Conservation (phyloP, 129 eudicot genomes). For the Helianthus annuus region DNA sequence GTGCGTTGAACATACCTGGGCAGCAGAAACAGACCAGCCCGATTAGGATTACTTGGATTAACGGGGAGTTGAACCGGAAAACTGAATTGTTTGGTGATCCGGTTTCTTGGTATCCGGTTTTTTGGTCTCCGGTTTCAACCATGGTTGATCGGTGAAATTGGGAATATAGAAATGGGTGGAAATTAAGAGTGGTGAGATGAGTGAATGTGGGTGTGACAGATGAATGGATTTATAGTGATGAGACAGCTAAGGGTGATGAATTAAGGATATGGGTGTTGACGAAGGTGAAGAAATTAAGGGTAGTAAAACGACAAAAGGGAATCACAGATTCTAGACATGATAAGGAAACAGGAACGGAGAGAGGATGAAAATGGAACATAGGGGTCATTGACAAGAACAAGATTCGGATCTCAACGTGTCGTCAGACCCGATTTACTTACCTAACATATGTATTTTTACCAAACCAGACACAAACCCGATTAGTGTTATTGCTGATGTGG, state of each 20-base stretch:
- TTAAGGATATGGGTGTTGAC: not conserved
- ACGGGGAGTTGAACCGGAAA: constrained; percentile 79
- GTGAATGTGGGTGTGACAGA: not conserved
- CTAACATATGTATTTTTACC: too few relatives aligned
- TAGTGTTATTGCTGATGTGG: too few relatives aligned
- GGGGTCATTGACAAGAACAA: not conserved
- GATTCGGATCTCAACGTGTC: constrained; percentile 17
- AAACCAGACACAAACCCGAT: too few relatives aligned
- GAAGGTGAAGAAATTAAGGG: constrained; percentile 8
- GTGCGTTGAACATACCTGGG: constrained; percentile 96
- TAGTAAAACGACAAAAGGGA: not conserved
- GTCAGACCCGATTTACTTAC: not conserved
- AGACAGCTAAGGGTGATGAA: constrained; percentile 16
- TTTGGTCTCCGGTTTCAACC: constrained; percentile 41
- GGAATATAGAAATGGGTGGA: not conserved
- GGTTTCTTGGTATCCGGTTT: constrained; percentile 40
- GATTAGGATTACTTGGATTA: constrained; percentile 72
- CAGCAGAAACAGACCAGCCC: constrained; percentile 95
- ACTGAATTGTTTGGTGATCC: constrained; percentile 29
- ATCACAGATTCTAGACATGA: not conserved
- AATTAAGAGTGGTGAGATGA: not conserved
- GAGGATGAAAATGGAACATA: not conserved
- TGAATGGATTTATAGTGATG: constrained; percentile 18
- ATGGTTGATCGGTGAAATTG: constrained; percentile 33
- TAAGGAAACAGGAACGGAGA: too few relatives aligned